Conservation (phyloP, 495 filamentous ascomycete species). For the Xylaria grammica region DNA sequence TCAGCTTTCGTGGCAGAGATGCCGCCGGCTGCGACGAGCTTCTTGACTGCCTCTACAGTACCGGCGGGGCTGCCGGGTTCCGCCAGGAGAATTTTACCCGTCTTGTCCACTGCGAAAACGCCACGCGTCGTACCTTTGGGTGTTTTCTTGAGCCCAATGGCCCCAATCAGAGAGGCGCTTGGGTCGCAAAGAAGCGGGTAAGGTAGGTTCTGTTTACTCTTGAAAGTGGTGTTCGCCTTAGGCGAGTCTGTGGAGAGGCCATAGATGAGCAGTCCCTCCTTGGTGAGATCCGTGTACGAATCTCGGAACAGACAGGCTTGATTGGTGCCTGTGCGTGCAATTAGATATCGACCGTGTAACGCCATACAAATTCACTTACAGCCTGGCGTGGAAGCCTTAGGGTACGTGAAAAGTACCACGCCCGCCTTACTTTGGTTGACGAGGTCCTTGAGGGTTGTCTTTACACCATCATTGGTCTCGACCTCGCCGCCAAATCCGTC, state of each 20-base stretch:
- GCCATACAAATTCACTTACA: conserved; percentile 66
- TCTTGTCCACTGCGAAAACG: conserved; percentile 85
- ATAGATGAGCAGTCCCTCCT: conserved; percentile 82
- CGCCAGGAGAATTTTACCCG: conserved; percentile 66
- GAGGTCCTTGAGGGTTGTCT: conserved; percentile 75
- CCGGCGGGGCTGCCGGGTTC: conserved; percentile 63
- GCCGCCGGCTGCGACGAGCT: conserved; percentile 45
- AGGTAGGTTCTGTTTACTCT: conserved; percentile 83
- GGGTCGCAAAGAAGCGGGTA: conserved; percentile 90
- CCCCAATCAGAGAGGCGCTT: conserved; percentile 68
- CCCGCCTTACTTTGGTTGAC: conserved; percentile 83
- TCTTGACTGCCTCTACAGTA: conserved; percentile 63
- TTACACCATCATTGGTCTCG: conserved; percentile 80
- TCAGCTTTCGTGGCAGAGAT: conserved; percentile 27
- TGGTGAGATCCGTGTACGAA: conserved; percentile 72
- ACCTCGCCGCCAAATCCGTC: conserved; percentile 82
- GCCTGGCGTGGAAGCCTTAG: conserved; percentile 91
- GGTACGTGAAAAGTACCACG: conserved; percentile 93
- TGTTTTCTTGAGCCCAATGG: conserved; percentile 76
- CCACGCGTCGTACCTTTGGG: conserved; percentile 81
- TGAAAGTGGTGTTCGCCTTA: conserved; percentile 90
- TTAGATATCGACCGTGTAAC: conserved; percentile 28
- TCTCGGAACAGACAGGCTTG: conserved; percentile 95
- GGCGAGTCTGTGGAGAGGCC: conserved; percentile 86
- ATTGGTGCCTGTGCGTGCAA: conserved; percentile 69